Percentiles rank a stretch among this genome's conserved stretches.
Conservation (phyloP, 345 rosid species). For the Eucalyptus viminalis region DNA sequence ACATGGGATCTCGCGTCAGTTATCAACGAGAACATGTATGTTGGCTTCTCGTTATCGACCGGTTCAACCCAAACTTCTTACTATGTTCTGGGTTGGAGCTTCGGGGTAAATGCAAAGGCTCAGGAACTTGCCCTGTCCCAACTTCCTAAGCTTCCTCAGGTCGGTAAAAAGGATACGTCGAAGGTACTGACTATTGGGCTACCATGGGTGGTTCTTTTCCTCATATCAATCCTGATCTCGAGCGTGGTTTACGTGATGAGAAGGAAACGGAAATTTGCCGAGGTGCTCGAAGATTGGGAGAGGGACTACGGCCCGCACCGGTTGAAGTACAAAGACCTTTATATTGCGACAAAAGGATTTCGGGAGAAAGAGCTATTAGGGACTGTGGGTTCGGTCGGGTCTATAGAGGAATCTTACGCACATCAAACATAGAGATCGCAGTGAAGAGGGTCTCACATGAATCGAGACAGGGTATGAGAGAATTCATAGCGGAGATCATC, state of each 20-base stretch:
- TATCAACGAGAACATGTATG: constrained; percentile 23
- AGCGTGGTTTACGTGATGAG: constrained; percentile 2
- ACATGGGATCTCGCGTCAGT: constrained; percentile 16
- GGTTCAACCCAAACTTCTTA: constrained; percentile 14
- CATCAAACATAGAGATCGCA: constrained; percentile 34
- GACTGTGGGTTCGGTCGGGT: constrained; percentile 51
- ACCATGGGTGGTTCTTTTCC: constrained; percentile 18
- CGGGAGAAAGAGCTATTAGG: constrained; percentile 49
- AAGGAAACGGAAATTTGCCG: constrained; percentile 49
- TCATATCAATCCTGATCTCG: constrained; percentile 2
- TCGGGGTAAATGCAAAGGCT: constrained; percentile 23
- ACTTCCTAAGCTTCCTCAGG: constrained; percentile 53
- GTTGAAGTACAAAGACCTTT: constrained; percentile 51
- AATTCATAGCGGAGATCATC: constrained; percentile 31
- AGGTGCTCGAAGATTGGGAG: constrained; percentile 72
- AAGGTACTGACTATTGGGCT: constrained; percentile 26
- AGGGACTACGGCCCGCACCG: constrained; percentile 41
- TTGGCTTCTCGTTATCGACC: constrained; percentile 72
- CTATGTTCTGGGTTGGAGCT: constrained; percentile 69
- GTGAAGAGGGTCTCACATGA: constrained; percentile 63
- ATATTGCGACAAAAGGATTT: constrained; percentile 57
- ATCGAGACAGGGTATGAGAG: constrained; percentile 57
- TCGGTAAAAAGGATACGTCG: constrained; percentile 6
- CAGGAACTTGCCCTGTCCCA: constrained; percentile 16
- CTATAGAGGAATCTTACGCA: constrained; percentile 41